Percentiles rank a stretch among this genome's conserved stretches.
phyloP scores from a whole-genome alignment of 2,329 filamentous ascomycete genomes.

The Chrysoporthe cubensis region DNA sequence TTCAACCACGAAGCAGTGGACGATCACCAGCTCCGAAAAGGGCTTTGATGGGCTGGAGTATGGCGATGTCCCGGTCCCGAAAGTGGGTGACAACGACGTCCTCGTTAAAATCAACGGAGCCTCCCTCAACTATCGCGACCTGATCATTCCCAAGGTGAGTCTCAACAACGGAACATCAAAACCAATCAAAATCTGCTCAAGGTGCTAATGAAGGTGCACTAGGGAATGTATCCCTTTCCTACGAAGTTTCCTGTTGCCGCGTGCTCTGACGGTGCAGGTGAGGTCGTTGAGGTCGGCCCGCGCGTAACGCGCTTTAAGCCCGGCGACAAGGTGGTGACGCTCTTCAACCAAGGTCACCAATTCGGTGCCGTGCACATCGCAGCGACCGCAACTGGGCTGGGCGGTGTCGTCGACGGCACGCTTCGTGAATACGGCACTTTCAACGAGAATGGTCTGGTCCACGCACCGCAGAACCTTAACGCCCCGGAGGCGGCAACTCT shows the following conservation, averaged over 20 bases:
- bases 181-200: too few relatives aligned
- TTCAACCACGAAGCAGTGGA: constrained; percentile 60
- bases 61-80: constrained; percentile 58
- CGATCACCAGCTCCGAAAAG: constrained; percentile 51
- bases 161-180: background rate
- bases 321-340: constrained; percentile 60
- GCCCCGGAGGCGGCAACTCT: constrained; percentile 60
- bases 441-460: constrained; percentile 69
- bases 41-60: constrained; percentile 65
- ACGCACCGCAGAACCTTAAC: constrained; percentile 59
- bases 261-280: constrained; percentile 58
- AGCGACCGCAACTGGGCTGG: constrained; percentile 60
- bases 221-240: constrained; percentile 52
- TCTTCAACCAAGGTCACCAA: constrained; percentile 64
- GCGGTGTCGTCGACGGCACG: constrained; percentile 69
- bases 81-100: constrained; percentile 71
- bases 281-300: constrained; percentile 54
- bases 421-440: constrained; percentile 71
- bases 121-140: constrained; percentile 59
- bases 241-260: constrained; percentile 50
- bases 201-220: background rate
- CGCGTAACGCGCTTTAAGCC: constrained; percentile 52
- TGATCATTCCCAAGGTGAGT: constrained; percentile 49
- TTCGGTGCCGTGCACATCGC: constrained; percentile 44
- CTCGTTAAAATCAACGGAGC: constrained; percentile 66